These are phyloP conservation scores for Kalanchoe fedtschenkoi DNA, from an alignment of 164 flowering plant genomes.

Conservation along the genomic window DNA sequence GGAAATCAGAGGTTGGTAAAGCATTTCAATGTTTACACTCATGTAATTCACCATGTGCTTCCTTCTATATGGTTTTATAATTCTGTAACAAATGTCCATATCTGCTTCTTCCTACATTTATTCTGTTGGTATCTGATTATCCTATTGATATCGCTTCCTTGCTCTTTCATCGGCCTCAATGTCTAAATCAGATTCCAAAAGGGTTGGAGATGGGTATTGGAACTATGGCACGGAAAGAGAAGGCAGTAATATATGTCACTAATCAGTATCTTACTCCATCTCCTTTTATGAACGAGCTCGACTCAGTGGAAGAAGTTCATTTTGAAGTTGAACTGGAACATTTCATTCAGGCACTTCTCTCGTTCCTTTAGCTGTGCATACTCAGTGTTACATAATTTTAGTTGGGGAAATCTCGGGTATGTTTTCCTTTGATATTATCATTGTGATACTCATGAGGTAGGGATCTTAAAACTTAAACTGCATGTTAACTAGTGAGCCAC, in stretches of 20 bases:
- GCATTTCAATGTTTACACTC: neutral
- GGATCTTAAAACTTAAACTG: neutral
- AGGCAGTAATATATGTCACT: slow-evolving; percentile 70
- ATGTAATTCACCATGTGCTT: neutral
- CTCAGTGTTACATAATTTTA: neutral
- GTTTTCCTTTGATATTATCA: too few relatives aligned
- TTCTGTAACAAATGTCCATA: neutral
- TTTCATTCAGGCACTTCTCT: slow-evolving; percentile 62
- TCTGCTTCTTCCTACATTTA: neutral
- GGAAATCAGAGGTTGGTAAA: slow-evolving; percentile 69
- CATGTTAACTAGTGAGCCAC: neutral
- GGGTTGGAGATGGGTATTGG: slow-evolving; percentile 98
- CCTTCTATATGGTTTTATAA: too few relatives aligned
- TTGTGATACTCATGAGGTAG: neutral
- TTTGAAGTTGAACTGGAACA: slow-evolving; percentile 93
- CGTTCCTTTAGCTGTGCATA: neutral
- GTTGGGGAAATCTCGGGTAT: neutral
- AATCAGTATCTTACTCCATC: slow-evolving; percentile 55
- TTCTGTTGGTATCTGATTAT: neutral
- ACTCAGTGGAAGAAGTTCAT: slow-evolving; percentile 61
- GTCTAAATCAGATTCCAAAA: slow-evolving; percentile 82
- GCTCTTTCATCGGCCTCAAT: neutral
- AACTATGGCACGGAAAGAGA: slow-evolving; percentile 82
- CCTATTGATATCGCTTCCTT: neutral
- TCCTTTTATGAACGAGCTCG: slow-evolving; percentile 40